These are phyloP conservation scores for Tylopilus rubrobrunneus DNA, from an alignment of 768 basidiomycete species.

Conservation along the genomic window DNA sequence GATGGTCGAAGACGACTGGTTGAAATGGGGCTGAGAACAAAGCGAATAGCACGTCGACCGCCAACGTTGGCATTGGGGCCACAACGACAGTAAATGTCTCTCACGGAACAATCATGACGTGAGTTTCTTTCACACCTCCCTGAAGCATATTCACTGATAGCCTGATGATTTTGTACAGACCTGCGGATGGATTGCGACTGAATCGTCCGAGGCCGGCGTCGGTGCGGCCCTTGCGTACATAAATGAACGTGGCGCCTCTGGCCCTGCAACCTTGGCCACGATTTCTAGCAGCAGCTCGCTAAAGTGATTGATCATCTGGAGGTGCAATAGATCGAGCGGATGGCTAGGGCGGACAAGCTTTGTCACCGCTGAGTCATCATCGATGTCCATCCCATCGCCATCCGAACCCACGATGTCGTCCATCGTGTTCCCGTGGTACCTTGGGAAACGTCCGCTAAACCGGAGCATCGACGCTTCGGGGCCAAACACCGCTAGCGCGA, in stretches of 20 bases:
- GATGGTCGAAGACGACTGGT: slow-evolving; percentile 61
- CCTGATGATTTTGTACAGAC: slow-evolving; percentile 23
- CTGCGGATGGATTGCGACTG: slow-evolving; percentile 40
- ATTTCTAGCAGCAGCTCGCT: slow-evolving; percentile 55
- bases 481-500: slow-evolving; percentile 47
- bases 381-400: slow-evolving; percentile 57
- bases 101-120: slow-evolving; percentile 50
- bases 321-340: slow-evolving; percentile 62
- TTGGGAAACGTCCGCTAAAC: slow-evolving; percentile 41
- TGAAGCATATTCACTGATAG: not conserved
- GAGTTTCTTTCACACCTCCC: slow-evolving; percentile 24
- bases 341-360: slow-evolving; percentile 45
- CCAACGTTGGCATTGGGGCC: slow-evolving; percentile 2
- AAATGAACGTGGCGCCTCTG: slow-evolving; percentile 31
- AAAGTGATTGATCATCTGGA: slow-evolving; percentile 69
- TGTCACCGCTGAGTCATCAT: slow-evolving; percentile 44
- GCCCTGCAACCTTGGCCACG: slow-evolving; percentile 50
- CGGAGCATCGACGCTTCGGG: slow-evolving; percentile 30
- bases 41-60: slow-evolving; percentile 38
- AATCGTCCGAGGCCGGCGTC: slow-evolving; percentile 44
- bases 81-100: slow-evolving; percentile 19
- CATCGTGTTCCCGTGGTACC: slow-evolving; percentile 30
- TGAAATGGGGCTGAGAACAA: slow-evolving; percentile 52
- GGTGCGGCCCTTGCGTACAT: slow-evolving; percentile 9
- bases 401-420: slow-evolving; percentile 10